phyloP scores from a whole-genome alignment of 2,329 filamentous ascomycete genomes.

The Lasiodiplodia citricola region DNA sequence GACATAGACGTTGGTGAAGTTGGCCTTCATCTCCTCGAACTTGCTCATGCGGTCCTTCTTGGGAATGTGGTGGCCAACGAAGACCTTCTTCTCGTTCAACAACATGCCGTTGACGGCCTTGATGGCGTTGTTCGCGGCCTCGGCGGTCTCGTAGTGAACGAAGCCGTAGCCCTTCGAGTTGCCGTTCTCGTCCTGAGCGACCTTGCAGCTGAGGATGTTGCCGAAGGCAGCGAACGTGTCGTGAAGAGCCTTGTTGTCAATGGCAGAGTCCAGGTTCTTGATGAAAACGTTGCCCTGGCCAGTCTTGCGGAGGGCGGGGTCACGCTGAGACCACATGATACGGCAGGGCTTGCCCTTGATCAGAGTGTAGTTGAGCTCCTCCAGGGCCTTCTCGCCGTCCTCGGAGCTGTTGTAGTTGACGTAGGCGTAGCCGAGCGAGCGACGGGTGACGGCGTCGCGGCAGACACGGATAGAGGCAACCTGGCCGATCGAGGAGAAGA shows the following conservation, averaged over 20 bases:
- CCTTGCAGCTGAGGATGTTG: conserved; percentile 99
- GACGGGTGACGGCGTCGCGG: conserved; percentile 97
- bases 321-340: conserved; percentile 99
- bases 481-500: conserved; percentile 98
- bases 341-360: conserved; percentile 99
- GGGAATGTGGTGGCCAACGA: conserved; percentile 97
- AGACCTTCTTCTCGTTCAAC: conserved; percentile 99
- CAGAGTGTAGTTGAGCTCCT: conserved; percentile 99
- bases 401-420: conserved; percentile 99
- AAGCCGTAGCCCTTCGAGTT: conserved; percentile 99
- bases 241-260: conserved; percentile 99
- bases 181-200: conserved; percentile 94
- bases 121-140: conserved; percentile 95
- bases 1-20: conserved; percentile 99
- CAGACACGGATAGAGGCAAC: conserved; percentile 99
- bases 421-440: conserved; percentile 98
- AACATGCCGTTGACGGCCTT: conserved; percentile 99
- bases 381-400: conserved; percentile 96
- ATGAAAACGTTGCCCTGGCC: conserved; percentile 99
- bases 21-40: conserved; percentile 99
- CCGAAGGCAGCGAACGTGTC: conserved; percentile 98
- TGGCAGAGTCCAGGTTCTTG: conserved; percentile 98
- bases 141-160: conserved; percentile 99
- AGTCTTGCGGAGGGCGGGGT: conserved; percentile 98
- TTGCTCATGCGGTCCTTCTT: conserved; percentile 99